Conservation (phyloP, 2,329 filamentous ascomycete genomes). For the Penicillium sp. region DNA sequence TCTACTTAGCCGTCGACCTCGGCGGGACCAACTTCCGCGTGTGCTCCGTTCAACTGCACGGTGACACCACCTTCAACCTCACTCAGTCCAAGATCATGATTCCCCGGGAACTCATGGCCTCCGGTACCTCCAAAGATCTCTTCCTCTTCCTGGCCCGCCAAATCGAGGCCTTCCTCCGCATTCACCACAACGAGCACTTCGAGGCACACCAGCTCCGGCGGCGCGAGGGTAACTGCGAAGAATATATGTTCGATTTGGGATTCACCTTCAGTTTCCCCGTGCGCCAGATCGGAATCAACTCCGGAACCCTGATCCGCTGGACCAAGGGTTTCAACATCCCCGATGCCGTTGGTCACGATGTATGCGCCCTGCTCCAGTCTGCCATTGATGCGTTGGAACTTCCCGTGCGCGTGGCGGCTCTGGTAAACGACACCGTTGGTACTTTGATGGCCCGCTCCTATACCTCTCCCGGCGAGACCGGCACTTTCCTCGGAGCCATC, state of each 20-base stretch:
- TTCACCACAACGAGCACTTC: slow-evolving; percentile 87
- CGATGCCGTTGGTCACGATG: slow-evolving; percentile 92
- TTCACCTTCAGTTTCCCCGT: slow-evolving; percentile 99
- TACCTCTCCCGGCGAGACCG: slow-evolving; percentile 81
- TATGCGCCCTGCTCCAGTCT: slow-evolving; percentile 81
- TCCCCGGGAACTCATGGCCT: slow-evolving; percentile 84
- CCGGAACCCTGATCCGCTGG: slow-evolving; percentile 91
- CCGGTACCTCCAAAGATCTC: slow-evolving; percentile 79
- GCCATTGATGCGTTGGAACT: slow-evolving; percentile 85
- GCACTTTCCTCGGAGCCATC: slow-evolving; percentile 89
- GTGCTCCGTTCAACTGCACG: slow-evolving; percentile 89
- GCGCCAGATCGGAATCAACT: slow-evolving; percentile 91
- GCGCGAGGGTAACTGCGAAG: slow-evolving; percentile 61
- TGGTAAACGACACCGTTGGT: slow-evolving; percentile 97
- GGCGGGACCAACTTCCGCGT: slow-evolving; percentile 98
- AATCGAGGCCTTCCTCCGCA: slow-evolving; percentile 81
- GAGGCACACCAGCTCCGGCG: slow-evolving; percentile 65
- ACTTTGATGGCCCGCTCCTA: slow-evolving; percentile 98
- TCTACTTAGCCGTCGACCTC: slow-evolving; percentile 96
- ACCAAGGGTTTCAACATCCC: slow-evolving; percentile 97
- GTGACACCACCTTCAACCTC: slow-evolving; percentile 91
- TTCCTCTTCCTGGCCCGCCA: slow-evolving; percentile 92
- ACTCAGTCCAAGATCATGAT: slow-evolving; percentile 92
- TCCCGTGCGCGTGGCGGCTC: slow-evolving; percentile 88
- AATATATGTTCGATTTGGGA: slow-evolving; percentile 87